Base-by-base conservation (phyloP, 805 yeast genomes). In the Lachancea meyersii region DNA sequence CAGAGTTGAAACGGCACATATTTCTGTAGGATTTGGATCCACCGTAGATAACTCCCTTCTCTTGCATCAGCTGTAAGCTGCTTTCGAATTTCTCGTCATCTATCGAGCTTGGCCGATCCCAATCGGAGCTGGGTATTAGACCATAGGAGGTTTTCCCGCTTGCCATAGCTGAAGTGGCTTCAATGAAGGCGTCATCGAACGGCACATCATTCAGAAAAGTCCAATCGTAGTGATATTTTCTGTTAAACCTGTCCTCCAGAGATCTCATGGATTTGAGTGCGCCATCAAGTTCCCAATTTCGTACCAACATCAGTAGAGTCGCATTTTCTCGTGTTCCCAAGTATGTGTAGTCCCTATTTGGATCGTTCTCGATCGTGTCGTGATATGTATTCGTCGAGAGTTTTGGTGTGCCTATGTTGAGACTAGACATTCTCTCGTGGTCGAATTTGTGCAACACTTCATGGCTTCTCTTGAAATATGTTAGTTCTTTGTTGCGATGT, bases 1-100 rank as follows among this genome's bases (percentile, higher is more conserved):
- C 97, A 2, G 95, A 82, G 59, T 93, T 91, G 68, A 83, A 91
- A 30, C 96, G 75, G 63, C 97, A 93, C 97, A 93, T 93, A 63
- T 91, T 89, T 58, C 97, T 76, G 57, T 84, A 84, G 1, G 86
- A 78, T 49, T 67, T 61, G 1, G 84, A 76, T 23, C 67, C 73
- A 1, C 87, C 91, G 58, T 84, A 84, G 1, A 82, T 63, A 6
- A 84, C 76, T 2, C 72, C 69, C 9, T 70, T 60, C 13, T 69
- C 68, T 11, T 55, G 63, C 68, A 74, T 65, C 1, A 73, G 59
- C 13, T 65, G 60, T 46, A 81, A 53, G 24, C 71, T 63, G 47
- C 71, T 69, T 18, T 75, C 69, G 56, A 78, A 74, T 31, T 53
- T 67, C 5, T 76, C 75, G 48, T 71, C 63, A 58, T 91, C 82